Conservation (phyloP, 768 basidiomycete species). For the Mycena leptocephala region DNA sequence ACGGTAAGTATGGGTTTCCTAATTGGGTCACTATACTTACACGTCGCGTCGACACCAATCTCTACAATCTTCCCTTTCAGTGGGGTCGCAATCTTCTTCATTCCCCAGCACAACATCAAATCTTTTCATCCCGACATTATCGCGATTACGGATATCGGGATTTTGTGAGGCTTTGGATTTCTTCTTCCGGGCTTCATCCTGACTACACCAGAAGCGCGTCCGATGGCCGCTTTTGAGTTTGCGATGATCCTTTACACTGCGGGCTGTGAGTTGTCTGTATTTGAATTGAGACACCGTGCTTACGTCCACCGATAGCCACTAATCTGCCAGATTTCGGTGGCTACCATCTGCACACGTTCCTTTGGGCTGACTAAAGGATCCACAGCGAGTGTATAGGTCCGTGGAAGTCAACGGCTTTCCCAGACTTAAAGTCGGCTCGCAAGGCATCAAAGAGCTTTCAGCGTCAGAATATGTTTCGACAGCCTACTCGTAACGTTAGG, state of each 20-base stretch:
- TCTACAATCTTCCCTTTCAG: too few relatives aligned
- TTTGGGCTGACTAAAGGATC: constrained; percentile 37
- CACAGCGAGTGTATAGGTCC: constrained; percentile 35
- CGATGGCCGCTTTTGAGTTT: constrained; percentile 36
- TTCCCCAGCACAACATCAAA: too few relatives aligned
- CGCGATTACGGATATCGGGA: too few relatives aligned
- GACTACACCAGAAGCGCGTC: constrained; percentile 46
- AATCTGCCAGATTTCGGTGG: constrained; percentile 41
- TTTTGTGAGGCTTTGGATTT: constrained; percentile 33
- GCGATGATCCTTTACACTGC: constrained; percentile 42
- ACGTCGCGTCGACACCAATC: too few relatives aligned
- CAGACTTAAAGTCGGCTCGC: neutral
- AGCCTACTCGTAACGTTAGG: too few relatives aligned
- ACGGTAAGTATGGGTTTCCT: too few relatives aligned
- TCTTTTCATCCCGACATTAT: too few relatives aligned
- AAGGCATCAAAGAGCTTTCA: constrained; percentile 4
- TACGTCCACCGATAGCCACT: constrained; percentile 48
- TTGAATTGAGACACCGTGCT: constrained; percentile 3
- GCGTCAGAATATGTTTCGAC: neutral
- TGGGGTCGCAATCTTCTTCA: too few relatives aligned
- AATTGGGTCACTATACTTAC: too few relatives aligned
- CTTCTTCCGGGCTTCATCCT: constrained; percentile 42
- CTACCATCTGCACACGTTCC: constrained; percentile 36
- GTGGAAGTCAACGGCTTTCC: constrained; percentile 40
- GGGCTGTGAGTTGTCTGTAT: constrained; percentile 19